A percentile compares a stretch with the other conserved stretches of the same genome.
phyloP scores from a whole-genome alignment of 1,139 yeast species.

The Yamadazyma siamensis region DNA sequence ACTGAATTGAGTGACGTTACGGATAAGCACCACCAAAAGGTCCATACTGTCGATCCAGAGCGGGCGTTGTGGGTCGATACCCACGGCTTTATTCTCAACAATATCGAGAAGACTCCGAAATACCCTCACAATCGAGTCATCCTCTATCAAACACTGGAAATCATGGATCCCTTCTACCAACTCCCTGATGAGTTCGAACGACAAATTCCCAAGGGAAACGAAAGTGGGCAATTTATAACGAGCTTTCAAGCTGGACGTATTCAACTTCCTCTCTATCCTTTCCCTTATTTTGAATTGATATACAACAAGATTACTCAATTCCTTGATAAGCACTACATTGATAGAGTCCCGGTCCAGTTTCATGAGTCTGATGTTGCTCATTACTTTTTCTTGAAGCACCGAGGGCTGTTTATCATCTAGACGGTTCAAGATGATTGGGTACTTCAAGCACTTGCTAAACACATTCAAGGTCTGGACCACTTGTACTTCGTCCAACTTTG shows the following conservation, averaged over 20 bases:
- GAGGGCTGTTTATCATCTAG: constrained; percentile 51
- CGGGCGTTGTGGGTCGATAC: constrained; percentile 25
- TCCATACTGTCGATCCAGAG: constrained; percentile 45
- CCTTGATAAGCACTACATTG: constrained; percentile 47
- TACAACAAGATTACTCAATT: constrained; percentile 48
- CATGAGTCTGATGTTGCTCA: constrained; percentile 35
- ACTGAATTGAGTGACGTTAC: constrained; percentile 11
- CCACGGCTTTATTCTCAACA: constrained; percentile 32
- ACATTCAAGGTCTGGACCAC: constrained; percentile 35
- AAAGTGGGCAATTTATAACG: constrained; percentile 61
- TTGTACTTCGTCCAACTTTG: constrained; percentile 29
- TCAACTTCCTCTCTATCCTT: constrained; percentile 42
- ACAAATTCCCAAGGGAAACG: constrained; percentile 54
- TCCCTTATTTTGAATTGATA: constrained; percentile 60
- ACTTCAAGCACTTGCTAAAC: constrained; percentile 60
- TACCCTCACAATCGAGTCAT: constrained; percentile 39
- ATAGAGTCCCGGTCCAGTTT: constrained; percentile 25
- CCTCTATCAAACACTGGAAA: constrained; percentile 35
- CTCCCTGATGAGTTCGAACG: constrained; percentile 40
- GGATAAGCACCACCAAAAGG: constrained; percentile 23
- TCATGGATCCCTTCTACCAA: constrained; percentile 31
- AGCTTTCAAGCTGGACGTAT: constrained; percentile 21
- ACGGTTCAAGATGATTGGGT: constrained; percentile 57
- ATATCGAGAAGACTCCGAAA: constrained; percentile 24
- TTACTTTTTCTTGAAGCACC: constrained; percentile 49